Base-by-base conservation (phyloP, 768 basidiomycete genomes). In the Hypholoma sublateritium region DNA sequence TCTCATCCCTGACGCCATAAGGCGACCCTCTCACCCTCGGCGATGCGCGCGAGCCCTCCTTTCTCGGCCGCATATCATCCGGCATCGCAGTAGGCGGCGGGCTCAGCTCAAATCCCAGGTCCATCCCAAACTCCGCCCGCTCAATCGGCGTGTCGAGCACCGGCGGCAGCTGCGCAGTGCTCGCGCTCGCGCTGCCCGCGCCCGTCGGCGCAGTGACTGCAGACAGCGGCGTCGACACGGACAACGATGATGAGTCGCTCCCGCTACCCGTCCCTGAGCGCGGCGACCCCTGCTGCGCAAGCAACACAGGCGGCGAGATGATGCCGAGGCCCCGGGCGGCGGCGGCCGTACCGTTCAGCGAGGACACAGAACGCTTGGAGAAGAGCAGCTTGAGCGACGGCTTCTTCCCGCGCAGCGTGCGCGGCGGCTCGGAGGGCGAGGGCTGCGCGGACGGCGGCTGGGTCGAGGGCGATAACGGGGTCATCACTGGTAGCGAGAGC, bases 351-450 rank as follows among this genome's bases (percentile, higher is more conserved):
- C 52, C 53, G 46, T 70, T 68, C 44, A 81, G 63, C 3, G 82
- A 76, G 21, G 85, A 81, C 2, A 75, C 70, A 5, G 87, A 84
- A 47, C 79, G 81, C 72, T 87, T 88, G 32, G 85, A 77, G 68
- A 91, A 87, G 17, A 90, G 74, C 16, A 89, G 72, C 49, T 84
- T 83, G 55, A 90, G 70, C 2, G 89, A 90, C 0, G 90, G 87
- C 50, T 85, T 87, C 70, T 87, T 89, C 57, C 78, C 51, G 63
- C 77, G 67, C 56, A 62, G 48, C 73, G 76, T 53, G 67, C 69
- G 22, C 71, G 24, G 51, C 42, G 59, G 34, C 43, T 57, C 53
- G 34, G 43, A 63, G 3, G 72, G 67, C 21, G 77, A 75, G 1
- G 16, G 34, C 32, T 43, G 49, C 42, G 43, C 13, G 63, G 50